Base-by-base conservation (phyloP, 768 basidiomycete genomes). In the Boletus eberwhitei region DNA sequence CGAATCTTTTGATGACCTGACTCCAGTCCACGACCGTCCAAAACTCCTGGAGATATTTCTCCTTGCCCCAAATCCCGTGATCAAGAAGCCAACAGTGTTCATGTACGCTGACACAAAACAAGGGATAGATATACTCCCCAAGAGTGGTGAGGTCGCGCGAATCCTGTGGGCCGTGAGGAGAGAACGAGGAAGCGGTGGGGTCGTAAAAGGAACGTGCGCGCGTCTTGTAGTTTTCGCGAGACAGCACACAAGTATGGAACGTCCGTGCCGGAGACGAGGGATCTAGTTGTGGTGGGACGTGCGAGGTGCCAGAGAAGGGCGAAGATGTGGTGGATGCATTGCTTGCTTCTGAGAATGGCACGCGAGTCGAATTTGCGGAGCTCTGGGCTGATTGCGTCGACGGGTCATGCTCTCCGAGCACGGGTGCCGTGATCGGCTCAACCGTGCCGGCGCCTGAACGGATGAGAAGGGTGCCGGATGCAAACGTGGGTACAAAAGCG, bases 1-100 rank as follows among this genome's bases (percentile, higher is more conserved):
- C 54, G 50, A 70, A 78, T 47, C 66, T 44, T 13, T 60, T 46
- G 48, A 64, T 65, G 56, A 88, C 82, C 64, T 80, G 82, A 37
- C 71, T 62, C 93, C 93, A 96, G 68, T 96, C 78, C 50, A 95
- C 70, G 21, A 87, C 88, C 11, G 75, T 77, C 91, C 92, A 96
- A 73, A 94, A 93, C 65, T 85, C 79, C 62, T 78, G 82, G 66
- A 95, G 66, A 79, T 92, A 96, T 61, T 80, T 80, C 68, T 95
- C 91, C 72, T 91, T 90, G 24, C 93, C 93, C 90, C 90, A 93
- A 5, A 96, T 81, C 5, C 93, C 93, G 59, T 87, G 93, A 37
- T 88, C 90, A 21, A 88, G 86, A 64, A 96, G 77, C 90, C 92
- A 96, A 26, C 87, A 86, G 60, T 92, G 93, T 69, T 93, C 91